A percentile compares a stretch with the other conserved stretches of the same genome.
Evolutionary conservation across 495 filamentous ascomycete genomes (phyloP).

Genomic region (Penicillium turbatum): DNA sequence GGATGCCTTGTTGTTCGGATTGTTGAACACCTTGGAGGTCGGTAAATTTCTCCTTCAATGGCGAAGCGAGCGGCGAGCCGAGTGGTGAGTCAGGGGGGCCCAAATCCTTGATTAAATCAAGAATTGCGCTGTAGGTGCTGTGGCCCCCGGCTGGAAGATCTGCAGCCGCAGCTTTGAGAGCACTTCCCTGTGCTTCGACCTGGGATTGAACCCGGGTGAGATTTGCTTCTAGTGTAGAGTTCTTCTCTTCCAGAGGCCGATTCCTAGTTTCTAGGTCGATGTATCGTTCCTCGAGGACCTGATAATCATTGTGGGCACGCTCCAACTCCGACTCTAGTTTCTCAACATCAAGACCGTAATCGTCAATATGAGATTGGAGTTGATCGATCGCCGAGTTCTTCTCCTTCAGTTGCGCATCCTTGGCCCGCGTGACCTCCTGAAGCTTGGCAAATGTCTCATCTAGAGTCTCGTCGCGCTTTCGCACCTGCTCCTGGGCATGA

Average conservation of each 20-base stretch:
- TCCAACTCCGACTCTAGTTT: slow-evolving; percentile 38
- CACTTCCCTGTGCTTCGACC: slow-evolving; percentile 41
- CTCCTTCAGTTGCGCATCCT: slow-evolving; percentile 36
- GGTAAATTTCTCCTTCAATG: slow-evolving; percentile 20
- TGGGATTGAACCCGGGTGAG: slow-evolving; percentile 41
- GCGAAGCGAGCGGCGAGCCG: slow-evolving; percentile 5
- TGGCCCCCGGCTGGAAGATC: slow-evolving; percentile 35
- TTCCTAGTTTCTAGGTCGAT: slow-evolving; percentile 36
- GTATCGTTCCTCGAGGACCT: slow-evolving; percentile 36
- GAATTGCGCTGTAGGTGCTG: slow-evolving; percentile 41
- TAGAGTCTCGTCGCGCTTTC: slow-evolving; percentile 35
- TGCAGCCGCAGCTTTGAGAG: slow-evolving; percentile 39
- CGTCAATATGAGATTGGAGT: slow-evolving; percentile 39
- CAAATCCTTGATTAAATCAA: slow-evolving; percentile 40
- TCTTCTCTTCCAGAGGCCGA: slow-evolving; percentile 41
- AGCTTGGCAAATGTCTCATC: slow-evolving; percentile 38
- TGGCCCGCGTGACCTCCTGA: slow-evolving; percentile 33
- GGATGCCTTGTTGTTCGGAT: slow-evolving; percentile 11
- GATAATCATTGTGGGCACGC: slow-evolving; percentile 30
- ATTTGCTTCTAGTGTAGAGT: slow-evolving; percentile 41
- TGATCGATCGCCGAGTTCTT: slow-evolving; percentile 39
- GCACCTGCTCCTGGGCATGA: slow-evolving; percentile 36
- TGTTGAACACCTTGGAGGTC: slow-evolving; percentile 22
- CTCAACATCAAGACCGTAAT: slow-evolving; percentile 32
- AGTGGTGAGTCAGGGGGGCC: slow-evolving; percentile 19